Percentiles rank a stretch among this genome's conserved stretches.
phyloP scores from a whole-genome alignment of 345 rosid species.

The Adansonia digitata region DNA sequence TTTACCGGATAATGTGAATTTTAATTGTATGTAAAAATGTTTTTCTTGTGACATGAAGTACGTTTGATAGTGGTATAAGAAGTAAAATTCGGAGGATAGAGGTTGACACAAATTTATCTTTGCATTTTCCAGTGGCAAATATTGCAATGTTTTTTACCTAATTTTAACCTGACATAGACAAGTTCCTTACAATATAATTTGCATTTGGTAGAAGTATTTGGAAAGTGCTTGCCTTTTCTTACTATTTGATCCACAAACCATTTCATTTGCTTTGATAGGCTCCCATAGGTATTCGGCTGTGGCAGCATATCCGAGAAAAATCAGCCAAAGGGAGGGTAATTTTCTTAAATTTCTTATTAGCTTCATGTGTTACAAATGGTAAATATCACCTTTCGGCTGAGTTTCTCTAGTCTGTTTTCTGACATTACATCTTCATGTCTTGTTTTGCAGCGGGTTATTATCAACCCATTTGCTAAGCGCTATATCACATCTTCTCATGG shows the following conservation, averaged over 20 bases:
- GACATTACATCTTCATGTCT: slow-evolving; percentile 5
- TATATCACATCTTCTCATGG: slow-evolving; percentile 56
- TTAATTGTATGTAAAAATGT: no score
- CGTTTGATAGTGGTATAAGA: not conserved
- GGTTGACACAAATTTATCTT: not conserved
- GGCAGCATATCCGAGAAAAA: slow-evolving; percentile 52
- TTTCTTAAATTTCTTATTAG: slow-evolving; percentile 6
- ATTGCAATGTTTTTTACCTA: not conserved
- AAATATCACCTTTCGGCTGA: not conserved
- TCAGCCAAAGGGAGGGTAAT: slow-evolving; percentile 60
- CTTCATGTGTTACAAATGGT: slow-evolving; percentile 5
- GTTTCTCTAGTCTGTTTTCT: not conserved
- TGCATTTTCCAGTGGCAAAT: not conserved
- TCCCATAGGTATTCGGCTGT: slow-evolving; percentile 73
- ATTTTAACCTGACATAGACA: not conserved
- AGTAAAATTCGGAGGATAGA: not conserved
- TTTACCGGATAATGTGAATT: no score
- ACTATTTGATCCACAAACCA: slow-evolving; percentile 1
- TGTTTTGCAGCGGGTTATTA: slow-evolving; percentile 41
- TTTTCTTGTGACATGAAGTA: not conserved
- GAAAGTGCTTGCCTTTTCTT: not conserved
- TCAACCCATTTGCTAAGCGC: slow-evolving; percentile 67
- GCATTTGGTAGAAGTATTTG: not conserved
- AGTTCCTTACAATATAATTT: not conserved
- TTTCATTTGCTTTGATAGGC: slow-evolving; percentile 46